A percentile compares a stretch with the other conserved stretches of the same genome.
Conservation (phyloP, 768 basidiomycete species). For the Cystofilobasidium ferigula region DNA sequence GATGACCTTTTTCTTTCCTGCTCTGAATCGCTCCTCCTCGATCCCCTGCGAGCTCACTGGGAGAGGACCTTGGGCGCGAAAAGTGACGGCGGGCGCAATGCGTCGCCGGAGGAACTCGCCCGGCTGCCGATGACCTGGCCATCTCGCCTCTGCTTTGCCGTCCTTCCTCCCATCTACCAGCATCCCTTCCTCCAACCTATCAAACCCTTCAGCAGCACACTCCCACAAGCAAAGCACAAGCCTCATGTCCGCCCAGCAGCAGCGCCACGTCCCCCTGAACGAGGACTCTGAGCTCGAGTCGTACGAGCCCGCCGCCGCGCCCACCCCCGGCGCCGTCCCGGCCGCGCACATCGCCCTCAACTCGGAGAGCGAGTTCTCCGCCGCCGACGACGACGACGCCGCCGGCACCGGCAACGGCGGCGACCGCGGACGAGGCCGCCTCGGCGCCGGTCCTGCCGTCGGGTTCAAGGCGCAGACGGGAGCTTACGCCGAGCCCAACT, state of each 20-base stretch:
- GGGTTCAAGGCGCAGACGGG: not conserved
- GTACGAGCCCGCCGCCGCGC: not conserved
- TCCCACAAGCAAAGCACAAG: not conserved
- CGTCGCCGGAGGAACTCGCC: no score
- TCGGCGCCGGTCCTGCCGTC: not conserved
- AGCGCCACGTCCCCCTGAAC: conserved; percentile 3
- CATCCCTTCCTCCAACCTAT: no score
- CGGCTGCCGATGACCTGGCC: no score
- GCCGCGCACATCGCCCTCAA: not conserved
- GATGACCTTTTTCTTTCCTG: no score
- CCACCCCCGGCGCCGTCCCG: not conserved
- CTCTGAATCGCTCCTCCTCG: no score
- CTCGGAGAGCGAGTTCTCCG: not conserved
- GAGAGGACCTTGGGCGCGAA: no score
- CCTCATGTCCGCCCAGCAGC: not conserved
- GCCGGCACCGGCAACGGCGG: not conserved
- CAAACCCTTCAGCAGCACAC: not conserved
- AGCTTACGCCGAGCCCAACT: not conserved
- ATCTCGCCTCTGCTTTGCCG: no score
- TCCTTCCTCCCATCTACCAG: no score
- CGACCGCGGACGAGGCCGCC: not conserved
- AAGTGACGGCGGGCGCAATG: no score
- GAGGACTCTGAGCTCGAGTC: not conserved
- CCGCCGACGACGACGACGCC: not conserved
- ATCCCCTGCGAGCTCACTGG: no score